Evolutionary conservation across 23 red algal species (phyloP), one percentile per base, ranked within the genome.

Genomic region (Gracilaria vermiculophylla): DNA sequence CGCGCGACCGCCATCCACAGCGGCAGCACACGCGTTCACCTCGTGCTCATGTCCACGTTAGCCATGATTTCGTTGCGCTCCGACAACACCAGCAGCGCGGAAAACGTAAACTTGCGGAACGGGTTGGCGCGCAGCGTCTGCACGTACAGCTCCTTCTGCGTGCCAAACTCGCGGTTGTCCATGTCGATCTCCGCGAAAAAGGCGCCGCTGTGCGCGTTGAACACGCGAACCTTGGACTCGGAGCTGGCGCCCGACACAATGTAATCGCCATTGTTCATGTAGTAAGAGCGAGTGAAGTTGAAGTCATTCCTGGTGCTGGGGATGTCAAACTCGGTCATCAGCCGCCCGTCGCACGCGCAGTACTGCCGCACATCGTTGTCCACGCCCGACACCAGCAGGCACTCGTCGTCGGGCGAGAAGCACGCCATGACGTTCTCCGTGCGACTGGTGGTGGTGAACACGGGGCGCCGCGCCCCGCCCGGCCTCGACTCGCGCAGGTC

Each of bases 201-300:
- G 3, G 78, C 64, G 11, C 87, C 87, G 5, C 84, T 91, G 16
- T 62, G 53, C n/a, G 86, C 85, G 49, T 79, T 90, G 64, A 78
- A 95, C 17, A 99, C 66, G 6, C 93, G 57, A 52, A 99, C 97
- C 13, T 89, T 82, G 36, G 76, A 72, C 80, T 99, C 97, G 64
- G 90, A 78, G 80, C 89, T 95, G 11, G 89, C 94, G 8, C 93
- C 97, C 9, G 97, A 71, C 13, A 99, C 84, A 60, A 99, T 94
- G 54, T 95, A 99, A 21, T 95, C 97, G 21, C 79, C 62, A 74
- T 83, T 75, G 71, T 93, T 87, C 84, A 99, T 83, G 83, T 96
- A 99, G 78, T 99, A 99, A 35, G 97, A 95, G 50, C 97, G 90
- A 31, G 97, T 99, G 66, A 89, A 99, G 78, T 99, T 99, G 37